A percentile compares a stretch with the other conserved stretches of the same genome.
phyloP scores from a whole-genome alignment of 176 grass and related monocot species.

The Rhynchospora pubera region DNA sequence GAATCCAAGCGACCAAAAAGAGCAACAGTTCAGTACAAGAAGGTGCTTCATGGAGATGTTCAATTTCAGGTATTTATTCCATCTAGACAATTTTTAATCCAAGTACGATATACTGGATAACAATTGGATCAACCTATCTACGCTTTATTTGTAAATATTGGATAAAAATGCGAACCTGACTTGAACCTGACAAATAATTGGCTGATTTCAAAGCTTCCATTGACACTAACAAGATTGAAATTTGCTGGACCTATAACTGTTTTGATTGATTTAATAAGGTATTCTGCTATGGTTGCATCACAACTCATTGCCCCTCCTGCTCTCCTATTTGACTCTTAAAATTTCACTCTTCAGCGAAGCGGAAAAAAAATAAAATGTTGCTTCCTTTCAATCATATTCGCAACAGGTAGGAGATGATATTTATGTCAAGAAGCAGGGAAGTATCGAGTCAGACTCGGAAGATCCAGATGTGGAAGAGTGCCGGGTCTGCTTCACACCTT shows the following conservation, averaged over 20 bases:
- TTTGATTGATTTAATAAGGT: no score
- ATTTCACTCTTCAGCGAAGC: background rate
- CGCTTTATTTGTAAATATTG: background rate
- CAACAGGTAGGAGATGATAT: slow-evolving; percentile 57
- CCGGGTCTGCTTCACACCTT: slow-evolving; percentile 57
- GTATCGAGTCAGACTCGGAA: slow-evolving; percentile 51
- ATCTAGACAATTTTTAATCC: background rate
- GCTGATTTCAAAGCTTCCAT: no score
- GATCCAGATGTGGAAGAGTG: slow-evolving; percentile 63
- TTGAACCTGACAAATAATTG: no score
- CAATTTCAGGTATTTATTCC: slow-evolving; percentile 32
- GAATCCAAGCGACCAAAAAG: slow-evolving; percentile 43
- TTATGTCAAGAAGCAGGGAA: slow-evolving; percentile 73
- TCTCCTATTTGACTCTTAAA: background rate
- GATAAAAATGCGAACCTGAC: background rate
- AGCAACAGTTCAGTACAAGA: slow-evolving; percentile 44
- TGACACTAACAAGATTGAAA: no score
- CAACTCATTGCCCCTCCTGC: background rate
- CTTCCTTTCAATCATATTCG: background rate
- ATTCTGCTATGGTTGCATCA: no score
- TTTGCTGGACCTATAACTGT: no score
- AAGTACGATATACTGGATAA: background rate
- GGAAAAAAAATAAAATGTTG: background rate
- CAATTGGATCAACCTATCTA: background rate
- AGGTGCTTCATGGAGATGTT: slow-evolving; percentile 58